phyloP scores from a whole-genome alignment of 2,329 filamentous ascomycete species.

The Diaporthe eres region DNA sequence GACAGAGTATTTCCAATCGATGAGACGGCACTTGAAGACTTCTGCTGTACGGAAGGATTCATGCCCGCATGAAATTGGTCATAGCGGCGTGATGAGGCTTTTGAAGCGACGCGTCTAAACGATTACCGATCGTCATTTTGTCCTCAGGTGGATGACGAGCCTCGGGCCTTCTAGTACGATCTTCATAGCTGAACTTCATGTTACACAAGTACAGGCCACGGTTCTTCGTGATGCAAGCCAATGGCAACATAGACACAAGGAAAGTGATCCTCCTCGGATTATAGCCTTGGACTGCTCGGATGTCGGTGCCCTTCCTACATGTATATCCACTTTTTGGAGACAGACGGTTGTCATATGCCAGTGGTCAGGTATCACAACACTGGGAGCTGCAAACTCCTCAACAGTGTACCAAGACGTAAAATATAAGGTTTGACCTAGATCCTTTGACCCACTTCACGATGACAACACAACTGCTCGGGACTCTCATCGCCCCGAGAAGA shows the following conservation, averaged over 20 bases:
- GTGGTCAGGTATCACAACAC: not conserved
- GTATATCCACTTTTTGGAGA: not conserved
- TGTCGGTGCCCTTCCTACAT: not conserved
- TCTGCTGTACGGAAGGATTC: not conserved
- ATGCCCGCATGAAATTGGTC: not conserved
- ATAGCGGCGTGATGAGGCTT: constrained; percentile 5
- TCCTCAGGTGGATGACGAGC: not conserved
- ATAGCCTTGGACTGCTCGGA: not conserved
- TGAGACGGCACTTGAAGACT: not conserved
- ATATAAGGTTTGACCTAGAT: not conserved
- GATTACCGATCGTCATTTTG: not conserved
- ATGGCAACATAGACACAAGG: not conserved
- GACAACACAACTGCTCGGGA: not conserved
- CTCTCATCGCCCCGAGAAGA: not conserved
- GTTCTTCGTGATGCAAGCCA: not conserved
- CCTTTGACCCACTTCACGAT: not conserved
- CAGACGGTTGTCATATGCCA: not conserved
- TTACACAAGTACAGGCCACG: too few species aligned
- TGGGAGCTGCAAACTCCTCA: not conserved
- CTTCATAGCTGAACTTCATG: constrained; percentile 7
- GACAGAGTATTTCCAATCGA: not conserved
- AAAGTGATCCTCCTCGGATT: constrained; percentile 19
- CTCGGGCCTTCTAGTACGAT: not conserved
- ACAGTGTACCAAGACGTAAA: not conserved
- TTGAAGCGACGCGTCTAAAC: not conserved